These are phyloP conservation scores for Punctularia strigosozonata DNA, from an alignment of 768 basidiomycete genomes.

Conservation along the genomic window DNA sequence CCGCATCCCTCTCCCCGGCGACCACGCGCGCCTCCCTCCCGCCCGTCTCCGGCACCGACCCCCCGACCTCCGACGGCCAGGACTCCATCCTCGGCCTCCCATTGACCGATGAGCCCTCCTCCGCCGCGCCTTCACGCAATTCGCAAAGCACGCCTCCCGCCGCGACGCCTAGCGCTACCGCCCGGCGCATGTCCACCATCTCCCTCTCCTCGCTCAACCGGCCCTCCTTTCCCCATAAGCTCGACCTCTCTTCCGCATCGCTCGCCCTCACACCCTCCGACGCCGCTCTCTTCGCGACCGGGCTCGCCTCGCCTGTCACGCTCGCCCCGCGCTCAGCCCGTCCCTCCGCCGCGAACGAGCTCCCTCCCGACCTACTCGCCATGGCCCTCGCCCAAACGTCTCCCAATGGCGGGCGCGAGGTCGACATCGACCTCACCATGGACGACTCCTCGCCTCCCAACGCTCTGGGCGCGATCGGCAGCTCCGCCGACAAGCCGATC, in stretches of 20 bases:
- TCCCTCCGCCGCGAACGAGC: slow-evolving; percentile 34
- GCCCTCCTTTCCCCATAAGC: slow-evolving; percentile 56
- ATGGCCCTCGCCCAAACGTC: slow-evolving; percentile 32
- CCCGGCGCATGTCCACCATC: slow-evolving; percentile 63
- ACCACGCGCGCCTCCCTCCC: slow-evolving; percentile 14
- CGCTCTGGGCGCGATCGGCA: slow-evolving; percentile 34
- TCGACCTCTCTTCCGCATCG: slow-evolving; percentile 67
- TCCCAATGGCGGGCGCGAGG: slow-evolving; percentile 18
- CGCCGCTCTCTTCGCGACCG: slow-evolving; percentile 41
- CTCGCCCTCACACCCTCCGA: slow-evolving; percentile 60
- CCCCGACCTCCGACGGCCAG: slow-evolving; percentile 2
- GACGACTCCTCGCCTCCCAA: slow-evolving; percentile 14
- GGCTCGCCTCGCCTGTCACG: slow-evolving; percentile 68
- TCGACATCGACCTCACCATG: slow-evolving; percentile 54
- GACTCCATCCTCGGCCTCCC: slow-evolving; percentile 2
- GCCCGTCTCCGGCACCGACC: slow-evolving; percentile 9
- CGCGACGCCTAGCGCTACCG: slow-evolving; percentile 19
- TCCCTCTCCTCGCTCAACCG: slow-evolving; percentile 73
- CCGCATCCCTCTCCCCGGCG: slow-evolving; percentile 23
- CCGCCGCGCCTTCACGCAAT: slow-evolving; percentile 9
- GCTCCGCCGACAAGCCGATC: slow-evolving; percentile 70
- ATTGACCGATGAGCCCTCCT: slow-evolving; percentile 5
- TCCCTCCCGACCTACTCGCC: slow-evolving; percentile 52
- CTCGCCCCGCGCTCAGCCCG: slow-evolving; percentile 74
- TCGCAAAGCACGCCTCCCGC: slow-evolving; percentile 23